Evolutionary conservation across 2,329 filamentous ascomycete genomes (phyloP).

Genomic region (Madurella mycetomatis): DNA sequence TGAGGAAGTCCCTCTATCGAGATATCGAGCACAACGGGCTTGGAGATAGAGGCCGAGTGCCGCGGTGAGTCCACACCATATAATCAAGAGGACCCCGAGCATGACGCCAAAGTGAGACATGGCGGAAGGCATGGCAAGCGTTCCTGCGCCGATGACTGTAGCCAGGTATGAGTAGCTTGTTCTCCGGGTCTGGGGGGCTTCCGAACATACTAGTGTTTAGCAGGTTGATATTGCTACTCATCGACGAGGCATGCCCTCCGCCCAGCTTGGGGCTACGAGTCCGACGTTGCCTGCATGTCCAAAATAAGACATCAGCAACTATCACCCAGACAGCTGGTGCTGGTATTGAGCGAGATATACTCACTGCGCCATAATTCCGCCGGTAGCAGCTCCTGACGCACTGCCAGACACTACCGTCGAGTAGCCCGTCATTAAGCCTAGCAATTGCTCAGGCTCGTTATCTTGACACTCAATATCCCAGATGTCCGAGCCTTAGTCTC

Average conservation of each 20-base stretch:
- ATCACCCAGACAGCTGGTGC: background rate
- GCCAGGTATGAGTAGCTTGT: constrained; percentile 17
- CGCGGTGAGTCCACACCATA: constrained; percentile 86
- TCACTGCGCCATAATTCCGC: constrained; percentile 49
- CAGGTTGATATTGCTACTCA: constrained; percentile 90
- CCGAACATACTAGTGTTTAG: constrained; percentile 78
- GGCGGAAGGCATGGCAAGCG: constrained; percentile 90
- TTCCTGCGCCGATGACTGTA: constrained; percentile 87
- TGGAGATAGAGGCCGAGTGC: constrained; percentile 95
- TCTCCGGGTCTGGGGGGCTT: background rate
- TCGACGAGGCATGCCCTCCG: constrained; percentile 79
- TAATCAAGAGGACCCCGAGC: constrained; percentile 74
- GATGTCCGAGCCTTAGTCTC: background rate
- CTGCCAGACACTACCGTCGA: constrained; percentile 48
- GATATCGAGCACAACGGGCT: constrained; percentile 84
- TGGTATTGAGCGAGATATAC: background rate
- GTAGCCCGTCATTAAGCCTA: constrained; percentile 50
- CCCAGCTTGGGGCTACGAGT: constrained; percentile 65
- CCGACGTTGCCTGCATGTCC: constrained; percentile 47
- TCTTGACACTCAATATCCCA: background rate
- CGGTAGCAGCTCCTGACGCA: constrained; percentile 35
- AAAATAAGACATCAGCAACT: background rate
- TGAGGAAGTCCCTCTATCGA: constrained; percentile 81
- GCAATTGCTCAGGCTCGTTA: background rate
- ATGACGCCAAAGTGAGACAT: constrained; percentile 93